Base-by-base conservation (phyloP, 2,329 filamentous ascomycete species). In the Tolypocladium cylindrosporum region DNA sequence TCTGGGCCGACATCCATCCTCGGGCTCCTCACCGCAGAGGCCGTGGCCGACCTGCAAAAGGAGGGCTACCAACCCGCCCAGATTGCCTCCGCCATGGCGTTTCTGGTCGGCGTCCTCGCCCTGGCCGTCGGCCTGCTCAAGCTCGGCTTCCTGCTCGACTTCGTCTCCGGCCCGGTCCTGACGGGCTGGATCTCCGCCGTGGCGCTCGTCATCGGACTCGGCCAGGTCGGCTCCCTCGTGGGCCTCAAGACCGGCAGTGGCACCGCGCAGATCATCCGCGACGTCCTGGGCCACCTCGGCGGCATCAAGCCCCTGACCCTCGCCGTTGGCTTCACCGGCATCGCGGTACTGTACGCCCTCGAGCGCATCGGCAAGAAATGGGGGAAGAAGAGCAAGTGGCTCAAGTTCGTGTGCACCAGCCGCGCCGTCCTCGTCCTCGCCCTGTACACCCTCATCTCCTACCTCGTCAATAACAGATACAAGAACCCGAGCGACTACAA, bases 181-280 rank as follows among this genome's bases (percentile, higher is more conserved):
- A 83, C 77, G 8, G 85, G 85, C 5, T 87, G 87, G 71, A 85
- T 88, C 63, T 85, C 83, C 0, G 84, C 84, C 1, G 84, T 85
- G 1, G 85, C 83, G 31, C 80, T 88, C 54, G 84, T 83, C 37
- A 87, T 88, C 65, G 79, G 82, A 27, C 78, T 86, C 55, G 83
- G 82, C n/a, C 85, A 88, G 66, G 77, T 88, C 58, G 81, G 77
- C 4, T 81, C 80, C 1, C 77, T 87, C 0, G 77, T 87, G 2
- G 84, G 84, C 11, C 76, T 83, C 11, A 72, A 75, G 34, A 75
- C 82, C 1, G 75, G 79, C 3, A 75, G 75, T 34, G 78, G 78
- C 2, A 78, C 82, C 2, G 82, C 82, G 6, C 74, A 73, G 13
- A 82, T 84, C 59, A 83, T 87, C 54, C 80, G 80, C 58, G 79